Conservation (phyloP, 352 stramenopile genomes). For the Globisporangium nodosum region DNA sequence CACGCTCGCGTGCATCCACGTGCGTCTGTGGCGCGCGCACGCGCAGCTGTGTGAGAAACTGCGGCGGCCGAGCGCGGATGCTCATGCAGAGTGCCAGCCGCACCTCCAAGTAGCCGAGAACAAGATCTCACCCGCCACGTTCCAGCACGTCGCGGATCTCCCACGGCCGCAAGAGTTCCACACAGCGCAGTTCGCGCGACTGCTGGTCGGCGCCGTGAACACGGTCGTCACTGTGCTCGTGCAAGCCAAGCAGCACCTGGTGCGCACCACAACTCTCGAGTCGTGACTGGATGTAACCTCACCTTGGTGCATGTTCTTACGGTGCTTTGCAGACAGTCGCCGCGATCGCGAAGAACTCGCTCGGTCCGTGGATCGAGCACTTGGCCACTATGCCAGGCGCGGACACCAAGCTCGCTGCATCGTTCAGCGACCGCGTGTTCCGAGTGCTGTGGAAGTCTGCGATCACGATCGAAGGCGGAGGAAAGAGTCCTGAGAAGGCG, state of each 20-base stretch:
- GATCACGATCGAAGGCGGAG: conserved; percentile 17
- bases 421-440: conserved; percentile 64
- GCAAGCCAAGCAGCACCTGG: conserved; percentile 25
- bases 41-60: conserved; percentile 14
- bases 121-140: conserved; percentile 12
- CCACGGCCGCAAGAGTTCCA: conserved; percentile 32
- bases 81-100: conserved; percentile 5
- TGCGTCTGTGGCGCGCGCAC: conserved; percentile 49
- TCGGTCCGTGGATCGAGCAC: conserved; percentile 53
- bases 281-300: not conserved
- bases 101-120: conserved; percentile 1
- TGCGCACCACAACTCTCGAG: conserved; percentile 4
- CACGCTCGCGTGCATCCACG: conserved; percentile 41
- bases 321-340: conserved; percentile 16
- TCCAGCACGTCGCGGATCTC: conserved; percentile 27
- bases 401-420: conserved; percentile 45
- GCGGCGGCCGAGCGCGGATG: not conserved
- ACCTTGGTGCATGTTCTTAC: too few relatives aligned
- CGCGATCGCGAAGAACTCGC: conserved; percentile 14
- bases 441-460: conserved; percentile 71
- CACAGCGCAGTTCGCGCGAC: conserved; percentile 35
- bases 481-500: conserved; percentile 13
- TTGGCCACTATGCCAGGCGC: conserved; percentile 27
- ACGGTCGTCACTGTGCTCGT: conserved; percentile 31
- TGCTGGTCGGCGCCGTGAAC: conserved; percentile 43